Evolutionary conservation across 768 basidiomycete species (phyloP).

Genomic region (Antrodiella citrinella): DNA sequence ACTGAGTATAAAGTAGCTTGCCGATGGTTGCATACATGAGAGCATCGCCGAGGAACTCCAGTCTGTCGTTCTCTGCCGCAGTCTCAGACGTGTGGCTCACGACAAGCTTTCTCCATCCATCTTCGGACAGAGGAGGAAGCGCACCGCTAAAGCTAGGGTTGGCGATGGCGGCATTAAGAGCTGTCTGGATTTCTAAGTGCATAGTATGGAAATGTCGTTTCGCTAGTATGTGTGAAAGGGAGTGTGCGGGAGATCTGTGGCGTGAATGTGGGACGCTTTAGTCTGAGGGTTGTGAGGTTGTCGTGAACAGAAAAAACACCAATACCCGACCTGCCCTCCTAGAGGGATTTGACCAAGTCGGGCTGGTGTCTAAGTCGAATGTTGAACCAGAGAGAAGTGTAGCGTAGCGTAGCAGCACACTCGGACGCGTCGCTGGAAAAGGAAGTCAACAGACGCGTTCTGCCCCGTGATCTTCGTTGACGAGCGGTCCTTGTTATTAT

Average conservation of each 20-base stretch:
- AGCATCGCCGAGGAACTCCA: slow-evolving; percentile 42
- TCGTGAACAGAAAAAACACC: too few relatives aligned
- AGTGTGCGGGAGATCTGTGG: too few relatives aligned
- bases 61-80: slow-evolving; percentile 25
- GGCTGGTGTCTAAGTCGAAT: too few relatives aligned
- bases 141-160: slow-evolving; percentile 18
- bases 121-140: slow-evolving; percentile 26
- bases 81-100: slow-evolving; percentile 5
- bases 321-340: too few relatives aligned
- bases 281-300: too few relatives aligned
- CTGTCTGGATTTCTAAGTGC: slow-evolving; percentile 18
- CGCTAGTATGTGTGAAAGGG: too few relatives aligned
- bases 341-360: too few relatives aligned
- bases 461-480: neutral
- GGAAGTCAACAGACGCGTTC: neutral
- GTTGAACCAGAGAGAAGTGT: neutral
- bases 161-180: slow-evolving; percentile 14
- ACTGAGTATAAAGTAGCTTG: slow-evolving; percentile 27
- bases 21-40: slow-evolving; percentile 36
- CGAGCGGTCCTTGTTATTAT: neutral
- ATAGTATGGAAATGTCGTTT: too few relatives aligned
- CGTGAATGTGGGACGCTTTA: too few relatives aligned
- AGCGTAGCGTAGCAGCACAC: neutral
- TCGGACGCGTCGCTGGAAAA: neutral
- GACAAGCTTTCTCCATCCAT: slow-evolving; percentile 21